Percentiles rank a stretch among this genome's conserved stretches.
Conservation (phyloP, 768 basidiomycete genomes). For the Daedaleopsis nitida region DNA sequence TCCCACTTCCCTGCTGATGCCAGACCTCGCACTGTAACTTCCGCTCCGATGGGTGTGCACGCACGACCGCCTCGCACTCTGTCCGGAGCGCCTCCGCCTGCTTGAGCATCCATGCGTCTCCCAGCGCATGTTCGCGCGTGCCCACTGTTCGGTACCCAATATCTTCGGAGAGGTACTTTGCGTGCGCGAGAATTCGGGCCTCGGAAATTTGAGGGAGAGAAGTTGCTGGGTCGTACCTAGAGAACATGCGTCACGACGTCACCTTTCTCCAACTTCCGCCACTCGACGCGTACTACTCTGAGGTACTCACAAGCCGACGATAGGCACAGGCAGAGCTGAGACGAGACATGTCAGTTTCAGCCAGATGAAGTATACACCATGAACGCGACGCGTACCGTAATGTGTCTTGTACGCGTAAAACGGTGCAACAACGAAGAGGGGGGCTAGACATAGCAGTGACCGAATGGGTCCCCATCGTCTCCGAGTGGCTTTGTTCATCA, state of each 20-base stretch:
- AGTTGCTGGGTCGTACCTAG: constrained; percentile 50
- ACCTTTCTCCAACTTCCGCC: background rate
- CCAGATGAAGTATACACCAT: no score
- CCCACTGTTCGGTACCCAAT: constrained; percentile 94
- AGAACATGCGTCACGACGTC: background rate
- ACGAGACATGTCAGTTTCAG: background rate
- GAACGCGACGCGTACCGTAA: constrained; percentile 36
- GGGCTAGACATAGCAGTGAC: constrained; percentile 56
- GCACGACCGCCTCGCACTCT: constrained; percentile 57
- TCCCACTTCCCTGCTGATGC: constrained; percentile 86
- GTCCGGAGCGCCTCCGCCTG: constrained; percentile 62
- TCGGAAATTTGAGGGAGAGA: constrained; percentile 73
- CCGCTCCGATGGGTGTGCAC: constrained; percentile 35
- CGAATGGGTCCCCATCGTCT: constrained; percentile 57
- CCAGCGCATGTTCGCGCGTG: constrained; percentile 82
- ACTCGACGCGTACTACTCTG: constrained; percentile 36
- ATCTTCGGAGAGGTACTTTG: constrained; percentile 74
- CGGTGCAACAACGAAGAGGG: constrained; percentile 54
- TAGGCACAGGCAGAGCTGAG: constrained; percentile 59
- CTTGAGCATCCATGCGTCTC: constrained; percentile 79
- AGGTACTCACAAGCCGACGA: constrained; percentile 53
- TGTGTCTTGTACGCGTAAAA: constrained; percentile 47
- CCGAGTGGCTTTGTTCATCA: constrained; percentile 24
- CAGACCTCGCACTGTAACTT: constrained; percentile 91
- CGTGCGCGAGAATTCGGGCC: constrained; percentile 60